phyloP scores from a whole-genome alignment of 257 asterid genomes.

The Linderniella brevidens region DNA sequence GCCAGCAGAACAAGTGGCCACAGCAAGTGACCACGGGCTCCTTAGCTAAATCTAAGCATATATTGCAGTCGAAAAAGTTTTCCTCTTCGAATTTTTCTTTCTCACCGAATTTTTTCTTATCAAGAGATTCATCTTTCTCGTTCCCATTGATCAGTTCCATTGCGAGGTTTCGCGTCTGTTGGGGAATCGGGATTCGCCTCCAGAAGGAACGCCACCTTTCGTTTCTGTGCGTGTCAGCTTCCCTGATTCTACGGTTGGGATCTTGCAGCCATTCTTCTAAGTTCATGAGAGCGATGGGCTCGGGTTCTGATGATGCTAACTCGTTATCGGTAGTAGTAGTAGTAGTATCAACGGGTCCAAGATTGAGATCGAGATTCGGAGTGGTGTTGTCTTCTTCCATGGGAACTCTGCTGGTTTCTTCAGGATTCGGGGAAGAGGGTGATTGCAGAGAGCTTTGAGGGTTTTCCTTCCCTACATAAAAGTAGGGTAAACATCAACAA shows the following conservation, averaged over 20 bases:
- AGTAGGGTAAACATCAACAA: too few species aligned
- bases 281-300: slow-evolving; percentile 38
- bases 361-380: slow-evolving; percentile 86
- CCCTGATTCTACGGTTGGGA: slow-evolving; percentile 27
- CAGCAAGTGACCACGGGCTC: slow-evolving; percentile 97
- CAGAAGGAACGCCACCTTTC: slow-evolving; percentile 53
- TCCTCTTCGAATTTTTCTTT: slow-evolving; percentile 44
- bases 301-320: slow-evolving; percentile 19
- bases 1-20: slow-evolving; percentile 96
- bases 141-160: slow-evolving; percentile 35
- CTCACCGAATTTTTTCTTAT: slow-evolving; percentile 48
- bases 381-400: slow-evolving; percentile 49
- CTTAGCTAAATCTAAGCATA: slow-evolving; percentile 79
- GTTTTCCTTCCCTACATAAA: too few species aligned
- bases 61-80: slow-evolving; percentile 80
- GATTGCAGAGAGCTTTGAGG: too few species aligned
- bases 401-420: not conserved
- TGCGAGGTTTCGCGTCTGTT: slow-evolving; percentile 49
- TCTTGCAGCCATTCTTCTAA: slow-evolving; percentile 69
- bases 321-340: slow-evolving; percentile 30
- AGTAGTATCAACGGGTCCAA: slow-evolving; percentile 69
- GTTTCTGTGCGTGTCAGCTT: slow-evolving; percentile 39
- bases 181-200: slow-evolving; percentile 54
- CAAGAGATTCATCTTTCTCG: slow-evolving; percentile 24
- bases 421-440: too few species aligned